phyloP scores from a whole-genome alignment of 2,329 filamentous ascomycete species.

The Trichophyton mentagrophytes region DNA sequence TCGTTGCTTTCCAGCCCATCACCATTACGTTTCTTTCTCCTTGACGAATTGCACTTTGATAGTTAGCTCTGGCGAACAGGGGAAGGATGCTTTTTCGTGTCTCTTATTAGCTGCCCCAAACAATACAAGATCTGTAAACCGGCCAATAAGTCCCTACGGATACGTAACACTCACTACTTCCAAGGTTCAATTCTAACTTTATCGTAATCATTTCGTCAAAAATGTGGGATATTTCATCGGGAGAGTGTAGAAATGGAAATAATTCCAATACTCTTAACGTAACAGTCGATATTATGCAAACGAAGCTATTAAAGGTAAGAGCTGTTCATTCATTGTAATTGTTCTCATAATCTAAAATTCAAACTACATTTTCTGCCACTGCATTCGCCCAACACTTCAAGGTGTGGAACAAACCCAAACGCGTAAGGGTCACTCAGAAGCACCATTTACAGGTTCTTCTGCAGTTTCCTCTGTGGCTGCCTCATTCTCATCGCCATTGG shows the following conservation, averaged over 20 bases:
- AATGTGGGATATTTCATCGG: too few species aligned
- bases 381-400: background rate
- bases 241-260: background rate
- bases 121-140: background rate
- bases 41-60: background rate
- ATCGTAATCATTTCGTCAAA: too few species aligned
- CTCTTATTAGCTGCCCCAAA: background rate
- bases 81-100: background rate
- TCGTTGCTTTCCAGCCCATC: background rate
- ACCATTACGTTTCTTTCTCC: background rate
- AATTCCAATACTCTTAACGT: background rate
- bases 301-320: background rate
- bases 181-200: background rate
- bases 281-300: background rate
- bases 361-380: conserved; percentile 1
- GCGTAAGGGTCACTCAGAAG: background rate
- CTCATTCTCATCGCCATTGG: conserved; percentile 19
- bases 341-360: conserved; percentile 2
- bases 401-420: background rate
- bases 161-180: background rate
- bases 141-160: background rate
- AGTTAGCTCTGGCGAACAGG: background rate
- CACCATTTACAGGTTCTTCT: conserved; percentile 19
- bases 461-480: conserved; percentile 24
- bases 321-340: background rate